Conservation (phyloP, 805 yeast genomes). For the Wickerhamiella qilinensis region DNA sequence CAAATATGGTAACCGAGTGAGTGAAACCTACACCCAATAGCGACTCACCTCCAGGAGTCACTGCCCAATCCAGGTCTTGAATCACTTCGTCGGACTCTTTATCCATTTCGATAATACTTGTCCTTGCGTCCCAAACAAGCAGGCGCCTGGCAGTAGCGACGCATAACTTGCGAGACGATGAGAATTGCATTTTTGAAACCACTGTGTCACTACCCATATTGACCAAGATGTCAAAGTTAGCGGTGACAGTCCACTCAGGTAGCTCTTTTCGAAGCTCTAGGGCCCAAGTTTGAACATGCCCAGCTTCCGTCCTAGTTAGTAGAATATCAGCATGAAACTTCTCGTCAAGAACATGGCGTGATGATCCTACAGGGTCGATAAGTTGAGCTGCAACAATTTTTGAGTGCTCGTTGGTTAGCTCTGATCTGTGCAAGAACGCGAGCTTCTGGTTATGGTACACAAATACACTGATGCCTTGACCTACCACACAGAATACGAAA, state of each 20-base stretch:
- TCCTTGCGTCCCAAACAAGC: constrained; percentile 64
- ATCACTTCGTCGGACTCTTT: constrained; percentile 38
- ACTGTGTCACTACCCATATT: not conserved
- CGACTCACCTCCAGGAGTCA: constrained; percentile 46
- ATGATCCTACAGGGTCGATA: not conserved
- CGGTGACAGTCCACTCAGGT: not conserved
- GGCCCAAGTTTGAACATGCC: not conserved
- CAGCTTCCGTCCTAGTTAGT: not conserved
- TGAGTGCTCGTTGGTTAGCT: too few species aligned
- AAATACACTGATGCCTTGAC: too few species aligned
- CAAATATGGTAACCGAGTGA: constrained; percentile 45
- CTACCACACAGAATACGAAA: too few species aligned
- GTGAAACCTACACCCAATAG: constrained; percentile 69
- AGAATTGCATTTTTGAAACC: constrained; percentile 41
- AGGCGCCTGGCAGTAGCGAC: constrained; percentile 45
- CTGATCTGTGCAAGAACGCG: too few species aligned
- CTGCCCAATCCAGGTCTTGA: constrained; percentile 78
- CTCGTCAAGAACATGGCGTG: not conserved
- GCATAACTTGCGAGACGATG: constrained; percentile 63
- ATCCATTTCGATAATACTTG: constrained; percentile 51
- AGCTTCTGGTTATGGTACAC: too few species aligned
- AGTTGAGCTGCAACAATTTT: not conserved
- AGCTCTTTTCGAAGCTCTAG: not conserved
- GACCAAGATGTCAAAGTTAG: not conserved
- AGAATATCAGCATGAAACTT: not conserved